Evolutionary conservation across 805 yeast genomes (phyloP), one percentile per base, ranked within the genome.

Genomic region (Ogataea nakhonphanomensis): DNA sequence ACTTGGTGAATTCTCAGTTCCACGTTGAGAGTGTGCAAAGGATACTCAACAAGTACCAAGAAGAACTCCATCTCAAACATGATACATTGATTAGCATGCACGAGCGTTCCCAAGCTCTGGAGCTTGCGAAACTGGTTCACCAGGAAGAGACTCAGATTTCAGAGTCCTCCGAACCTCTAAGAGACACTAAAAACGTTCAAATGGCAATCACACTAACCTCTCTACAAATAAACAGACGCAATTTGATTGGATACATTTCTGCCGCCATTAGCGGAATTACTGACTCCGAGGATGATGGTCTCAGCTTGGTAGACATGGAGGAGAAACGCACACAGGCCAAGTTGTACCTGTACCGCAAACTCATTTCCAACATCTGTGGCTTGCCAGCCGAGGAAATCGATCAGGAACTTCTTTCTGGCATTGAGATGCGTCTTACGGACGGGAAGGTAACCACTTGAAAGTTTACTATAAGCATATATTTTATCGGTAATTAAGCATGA

Each of bases 371-470:
- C 33, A 76, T 87, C 34, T 84, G 95, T 58, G 95, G 87, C 2
- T 71, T 88, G 39, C 77, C 80, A 35, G 72, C 81, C 14, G 95
- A 86, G 44, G 93, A 84, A 45, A 81, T 91, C 43, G 87, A 83
- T 50, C 76, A 72, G 50, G 83, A 85, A 23, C 70, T 88, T 43
- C 69, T 91, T 36, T 91, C 85, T 49, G 96, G 91, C 14, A 84
- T 91, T 30, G 88, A 67, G 35, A 61, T 64, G 42, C 73, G 74
- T 21, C 46, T 69, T 14, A 8, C 37, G 23, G 50, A 44, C 21
- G 52, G 40, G 17, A 45, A 35, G 30, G 12, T 35, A 9, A 25
- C 31, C 12, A 30, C 33, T 25, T 8, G 14, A 27, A 15, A 14
- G 23, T 12, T 8, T 33, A 29, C 4, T 15, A 13, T 13, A 23